A percentile compares a stretch with the other conserved stretches of the same genome.
phyloP scores from a whole-genome alignment of 768 basidiomycete species.

The Boletus rubropictus region DNA sequence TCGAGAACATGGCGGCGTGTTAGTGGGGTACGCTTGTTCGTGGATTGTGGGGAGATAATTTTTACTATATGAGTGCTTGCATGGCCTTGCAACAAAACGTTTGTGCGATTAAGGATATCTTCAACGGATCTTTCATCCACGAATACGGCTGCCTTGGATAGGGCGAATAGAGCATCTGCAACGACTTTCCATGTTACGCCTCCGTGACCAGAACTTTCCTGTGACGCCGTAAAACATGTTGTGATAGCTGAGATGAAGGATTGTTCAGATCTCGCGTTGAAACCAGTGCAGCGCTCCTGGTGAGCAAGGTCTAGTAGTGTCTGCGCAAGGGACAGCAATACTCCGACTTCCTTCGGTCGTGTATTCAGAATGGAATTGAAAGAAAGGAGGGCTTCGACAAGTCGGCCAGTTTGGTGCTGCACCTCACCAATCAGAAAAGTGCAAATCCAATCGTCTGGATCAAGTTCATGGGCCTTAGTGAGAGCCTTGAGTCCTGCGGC shows the following conservation, averaged over 20 bases:
- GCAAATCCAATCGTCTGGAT: constrained; percentile 78
- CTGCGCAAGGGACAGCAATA: constrained; percentile 65
- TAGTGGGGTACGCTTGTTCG: constrained; percentile 21
- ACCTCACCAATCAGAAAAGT: constrained; percentile 81
- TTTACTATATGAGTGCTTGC: constrained; percentile 39
- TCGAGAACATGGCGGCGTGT: constrained; percentile 39
- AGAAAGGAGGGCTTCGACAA: constrained; percentile 64
- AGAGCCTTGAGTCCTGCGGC: constrained; percentile 88
- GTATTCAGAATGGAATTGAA: constrained; percentile 51
- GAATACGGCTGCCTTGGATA: constrained; percentile 52
- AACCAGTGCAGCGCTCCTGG: constrained; percentile 61
- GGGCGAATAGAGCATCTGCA: constrained; percentile 67
- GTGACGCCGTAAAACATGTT: constrained; percentile 44
- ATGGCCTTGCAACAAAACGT: constrained; percentile 36
- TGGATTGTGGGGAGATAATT: constrained; percentile 32
- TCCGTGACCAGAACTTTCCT: constrained; percentile 56
- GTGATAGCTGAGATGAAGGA: constrained; percentile 63
- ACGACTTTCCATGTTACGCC: constrained; percentile 77
- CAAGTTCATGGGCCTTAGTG: constrained; percentile 62
- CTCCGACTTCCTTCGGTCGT: constrained; percentile 64
- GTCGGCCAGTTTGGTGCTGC: constrained; percentile 69
- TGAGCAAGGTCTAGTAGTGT: constrained; percentile 68
- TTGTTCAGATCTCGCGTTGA: constrained; percentile 63
- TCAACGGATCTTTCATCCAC: constrained; percentile 39
- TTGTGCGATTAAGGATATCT: constrained; percentile 30